Base-by-base conservation (phyloP, 2,329 filamentous ascomycete species). In the Monilinia aucupariae region DNA sequence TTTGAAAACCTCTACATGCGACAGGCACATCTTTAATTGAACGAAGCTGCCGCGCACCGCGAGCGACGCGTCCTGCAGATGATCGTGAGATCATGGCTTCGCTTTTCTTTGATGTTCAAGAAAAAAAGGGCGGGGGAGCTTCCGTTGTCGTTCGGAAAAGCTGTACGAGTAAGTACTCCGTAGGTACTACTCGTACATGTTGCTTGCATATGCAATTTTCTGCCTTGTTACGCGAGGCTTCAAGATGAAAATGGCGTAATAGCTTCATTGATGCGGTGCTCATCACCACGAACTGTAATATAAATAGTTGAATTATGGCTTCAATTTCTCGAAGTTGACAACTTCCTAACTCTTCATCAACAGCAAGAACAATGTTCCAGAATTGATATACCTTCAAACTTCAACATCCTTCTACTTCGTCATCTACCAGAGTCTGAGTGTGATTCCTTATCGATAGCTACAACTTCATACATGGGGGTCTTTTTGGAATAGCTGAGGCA, bases 1-100 rank as follows among this genome's bases (percentile, higher is more conserved):
- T 85, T 72, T 86, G 85, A 54, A 88, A 84, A 59, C 77, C 73
- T 72, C 85, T 78, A 75, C 83, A 85, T 64, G 67, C 71, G 50
- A 62, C 52, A 32, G 58, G 25, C 15, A 56, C 65, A 56, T 47
- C 53, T 52, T 59, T 61, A 48, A 65, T 59, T 43, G 61, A 43
- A 39, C 51, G 69, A 63, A 71, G 64, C 65, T 69, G 70, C 49
- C 68, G 68, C 64, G 70, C 64, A 61, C 66, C 63, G 65, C 69
- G 67, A 67, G 59, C 56, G 68, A 65, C 64, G 61, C 63, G 68
- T 30, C 50, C 66, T 63, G 70, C 66, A 63, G 65, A 64, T 64
- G 68, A 64, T 65, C 67, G 71, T 69, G 70, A 65, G 63, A 71
- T 68, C 71, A 74, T 74, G 61, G 58, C 67, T 70, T 66, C 53